Evolutionary conservation across 2,329 filamentous ascomycete genomes (phyloP).

Genomic region (Coniochaeta hoffmannii): DNA sequence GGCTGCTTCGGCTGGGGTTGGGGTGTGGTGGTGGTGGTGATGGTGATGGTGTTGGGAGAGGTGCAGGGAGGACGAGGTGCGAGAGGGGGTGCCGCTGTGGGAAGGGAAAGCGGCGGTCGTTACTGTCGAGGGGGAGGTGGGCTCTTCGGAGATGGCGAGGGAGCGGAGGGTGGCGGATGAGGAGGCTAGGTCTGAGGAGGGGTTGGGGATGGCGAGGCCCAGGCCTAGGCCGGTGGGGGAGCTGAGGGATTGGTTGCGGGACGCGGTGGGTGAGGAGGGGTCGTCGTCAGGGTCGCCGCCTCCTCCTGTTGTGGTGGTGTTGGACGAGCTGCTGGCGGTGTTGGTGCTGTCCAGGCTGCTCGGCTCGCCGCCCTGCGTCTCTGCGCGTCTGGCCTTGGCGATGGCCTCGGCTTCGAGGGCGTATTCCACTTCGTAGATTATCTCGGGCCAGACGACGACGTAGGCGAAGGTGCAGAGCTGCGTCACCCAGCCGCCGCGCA

Average conservation of each 20-base stretch:
- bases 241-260: constrained; percentile 3
- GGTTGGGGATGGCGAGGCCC: constrained; percentile 12
- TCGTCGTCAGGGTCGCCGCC: constrained; percentile 3
- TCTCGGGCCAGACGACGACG: constrained; percentile 74
- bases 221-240: constrained; percentile 10
- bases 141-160: constrained; percentile 13
- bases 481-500: constrained; percentile 88
- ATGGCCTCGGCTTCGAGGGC: constrained; percentile 61
- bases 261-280: not conserved
- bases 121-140: constrained; percentile 8
- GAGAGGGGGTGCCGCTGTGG: constrained; percentile 5
- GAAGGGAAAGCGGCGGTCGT: constrained; percentile 8
- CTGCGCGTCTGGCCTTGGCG: constrained; percentile 19
- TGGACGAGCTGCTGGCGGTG: constrained; percentile 5
- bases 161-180: constrained; percentile 15
- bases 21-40: constrained; percentile 15
- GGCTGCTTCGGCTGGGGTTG: constrained; percentile 44
- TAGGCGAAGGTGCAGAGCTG: constrained; percentile 89
- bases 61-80: constrained; percentile 10
- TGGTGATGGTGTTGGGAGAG: constrained; percentile 6
- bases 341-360: constrained; percentile 9
- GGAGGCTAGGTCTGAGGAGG: constrained; percentile 3
- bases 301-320: not conserved
- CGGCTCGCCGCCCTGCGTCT: constrained; percentile 12
- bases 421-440: constrained; percentile 72